Base-by-base conservation (phyloP, 768 basidiomycete species). In the Cystoderma amianthinum region DNA sequence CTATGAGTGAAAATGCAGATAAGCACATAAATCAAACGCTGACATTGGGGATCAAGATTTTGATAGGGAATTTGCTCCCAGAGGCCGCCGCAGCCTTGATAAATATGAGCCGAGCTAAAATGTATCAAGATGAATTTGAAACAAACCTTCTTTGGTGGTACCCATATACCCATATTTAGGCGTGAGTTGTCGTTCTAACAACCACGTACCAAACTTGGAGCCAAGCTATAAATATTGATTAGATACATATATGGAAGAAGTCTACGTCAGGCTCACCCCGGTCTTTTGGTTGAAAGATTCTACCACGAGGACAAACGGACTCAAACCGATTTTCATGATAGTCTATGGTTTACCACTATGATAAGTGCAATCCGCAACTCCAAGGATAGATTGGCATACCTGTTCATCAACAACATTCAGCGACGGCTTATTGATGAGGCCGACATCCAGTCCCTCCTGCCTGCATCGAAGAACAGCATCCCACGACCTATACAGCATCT, bases 241-340 rank as follows among this genome's bases (percentile, higher is more conserved):
- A 12, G 17, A 36, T 23, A 36, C 7, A 39, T 7, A 28, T 7
- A 11, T 22, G 32, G 4, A 21, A 20, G 42, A 5, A 33, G 24
- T 11, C 17, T 18, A 6, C 16, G 51, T n/a, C n/a, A n/a, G n/a
- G n/a, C 68, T 33, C 47, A 77, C 74, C n/a, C 88, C 90, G 5
- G 89, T 93, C 78, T 88, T 90, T 64, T 85, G 85, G 67, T 87
- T 92, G 43, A 86, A 69, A 13, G 85, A 85, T 65, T 93, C 90
- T 12, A 85, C 87, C 30, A 93, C 78, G 21, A 93, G 72, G 20
- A 92, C 87, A 60, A 91, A 91, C 15, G 74, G 76, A 49, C 74
- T 82, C 18, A 67, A 51, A 5, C 90, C 90, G 34, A 86, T 73
- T 68, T 87, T 86, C 58, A 55, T 69, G 49, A 85, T 78, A 16